Percentiles rank a stretch among this genome's conserved stretches.
Evolutionary conservation across 495 filamentous ascomycete genomes (phyloP).

Genomic region (Penicillium cataractarum): DNA sequence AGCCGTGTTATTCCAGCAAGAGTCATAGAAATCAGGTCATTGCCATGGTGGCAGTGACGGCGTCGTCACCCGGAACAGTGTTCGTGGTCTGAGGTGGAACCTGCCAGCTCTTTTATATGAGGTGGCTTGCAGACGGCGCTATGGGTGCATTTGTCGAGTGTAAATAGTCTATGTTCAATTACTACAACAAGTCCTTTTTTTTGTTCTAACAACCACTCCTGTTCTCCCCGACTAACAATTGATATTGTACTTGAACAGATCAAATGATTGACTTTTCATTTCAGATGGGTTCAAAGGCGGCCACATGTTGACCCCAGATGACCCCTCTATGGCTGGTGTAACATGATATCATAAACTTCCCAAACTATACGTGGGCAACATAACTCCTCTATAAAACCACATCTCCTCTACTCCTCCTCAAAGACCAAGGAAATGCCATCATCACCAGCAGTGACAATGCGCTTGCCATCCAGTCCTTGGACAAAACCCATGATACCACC

Average conservation of each 20-base stretch:
- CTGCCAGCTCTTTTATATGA: conserved; percentile 13
- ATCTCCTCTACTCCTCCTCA: conserved; percentile 51
- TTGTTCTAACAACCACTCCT: conserved; percentile 7
- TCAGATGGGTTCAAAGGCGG: background rate
- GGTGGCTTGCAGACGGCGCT: conserved; percentile 33
- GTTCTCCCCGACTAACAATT: background rate
- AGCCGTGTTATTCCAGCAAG: conserved; percentile 19
- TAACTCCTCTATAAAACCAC: conserved; percentile 13
- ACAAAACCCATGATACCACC: conserved; percentile 91
- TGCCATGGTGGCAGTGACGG: conserved; percentile 17
- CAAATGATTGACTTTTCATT: conserved; percentile 6
- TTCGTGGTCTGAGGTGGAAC: conserved; percentile 16
- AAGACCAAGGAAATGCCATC: conserved; percentile 76
- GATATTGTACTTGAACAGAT: background rate
- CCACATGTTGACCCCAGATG: background rate
- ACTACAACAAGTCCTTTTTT: conserved; percentile 37
- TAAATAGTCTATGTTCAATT: conserved; percentile 49
- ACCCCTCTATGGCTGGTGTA: conserved; percentile 14
- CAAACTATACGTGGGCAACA: conserved; percentile 5
- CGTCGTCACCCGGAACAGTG: conserved; percentile 8
- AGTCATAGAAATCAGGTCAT: conserved; percentile 17
- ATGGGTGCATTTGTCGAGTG: conserved; percentile 46
- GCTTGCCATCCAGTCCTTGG: conserved; percentile 66
- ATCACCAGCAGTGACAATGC: conserved; percentile 86
- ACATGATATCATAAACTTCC: conserved; percentile 32